Conservation (phyloP, 257 asterid species). For the Lycium barbarum region DNA sequence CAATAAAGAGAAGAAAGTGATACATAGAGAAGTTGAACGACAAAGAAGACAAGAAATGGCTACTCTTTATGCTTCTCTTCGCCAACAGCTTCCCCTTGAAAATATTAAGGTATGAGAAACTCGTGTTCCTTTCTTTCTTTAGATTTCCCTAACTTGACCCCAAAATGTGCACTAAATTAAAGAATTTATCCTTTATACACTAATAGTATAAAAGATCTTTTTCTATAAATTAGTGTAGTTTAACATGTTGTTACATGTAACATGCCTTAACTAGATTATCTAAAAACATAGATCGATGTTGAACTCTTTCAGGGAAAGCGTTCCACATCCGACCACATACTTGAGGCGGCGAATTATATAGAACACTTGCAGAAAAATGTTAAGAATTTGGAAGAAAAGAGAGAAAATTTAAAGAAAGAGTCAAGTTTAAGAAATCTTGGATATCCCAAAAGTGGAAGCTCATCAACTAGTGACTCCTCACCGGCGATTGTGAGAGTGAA, state of each 20-base stretch:
- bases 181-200: not conserved
- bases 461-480: not conserved
- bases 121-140: not conserved
- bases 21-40: conserved; percentile 58
- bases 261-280: not conserved
- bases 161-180: too few relatives aligned
- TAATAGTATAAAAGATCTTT: not conserved
- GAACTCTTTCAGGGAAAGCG: conserved; percentile 52
- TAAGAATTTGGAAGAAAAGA: conserved; percentile 41
- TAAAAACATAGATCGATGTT: not conserved
- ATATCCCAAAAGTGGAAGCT: conserved; percentile 17
- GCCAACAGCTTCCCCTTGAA: conserved; percentile 59
- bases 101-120: conserved; percentile 53
- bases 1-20: conserved; percentile 37
- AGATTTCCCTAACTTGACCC: not conserved
- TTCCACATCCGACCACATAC: conserved; percentile 53
- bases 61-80: conserved; percentile 52
- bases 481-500: conserved; percentile 42
- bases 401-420: conserved; percentile 33
- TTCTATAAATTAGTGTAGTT: not conserved
- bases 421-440: not conserved
- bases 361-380: conserved; percentile 42
- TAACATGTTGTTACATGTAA: not conserved
- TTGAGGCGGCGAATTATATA: conserved; percentile 51
- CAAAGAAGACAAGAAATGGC: conserved; percentile 72